These are phyloP conservation scores for Phialemonium atrogriseum DNA, from an alignment of 2,329 filamentous ascomycete species.

Conservation along the genomic window DNA sequence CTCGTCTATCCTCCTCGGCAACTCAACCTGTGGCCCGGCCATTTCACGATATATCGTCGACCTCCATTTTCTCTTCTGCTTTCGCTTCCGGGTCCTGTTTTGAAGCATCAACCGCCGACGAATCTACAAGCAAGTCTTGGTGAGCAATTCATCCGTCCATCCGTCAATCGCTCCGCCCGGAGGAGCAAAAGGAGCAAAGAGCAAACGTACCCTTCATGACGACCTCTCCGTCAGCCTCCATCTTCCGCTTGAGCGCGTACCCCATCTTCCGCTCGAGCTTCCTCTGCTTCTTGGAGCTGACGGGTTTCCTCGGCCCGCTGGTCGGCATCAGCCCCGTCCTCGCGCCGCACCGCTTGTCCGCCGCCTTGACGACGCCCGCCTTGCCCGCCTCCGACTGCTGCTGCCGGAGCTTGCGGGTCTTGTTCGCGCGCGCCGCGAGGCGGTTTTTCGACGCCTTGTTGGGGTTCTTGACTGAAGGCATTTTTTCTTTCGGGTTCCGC, in stretches of 20 bases:
- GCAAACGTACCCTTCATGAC: slow-evolving; percentile 35
- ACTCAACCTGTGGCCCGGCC: too few species aligned
- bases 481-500: slow-evolving; percentile 16
- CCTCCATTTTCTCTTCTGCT: slow-evolving; percentile 3
- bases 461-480: slow-evolving; percentile 51
- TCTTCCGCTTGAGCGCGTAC: slow-evolving; percentile 43
- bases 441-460: slow-evolving; percentile 49
- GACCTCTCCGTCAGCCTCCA: slow-evolving; percentile 39
- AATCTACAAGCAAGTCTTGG: background rate
- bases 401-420: slow-evolving; percentile 32
- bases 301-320: slow-evolving; percentile 40
- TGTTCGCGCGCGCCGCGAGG: slow-evolving; percentile 35
- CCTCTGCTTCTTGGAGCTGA: slow-evolving; percentile 47
- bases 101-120: slow-evolving; percentile 1
- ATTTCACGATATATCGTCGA: slow-evolving; percentile 3
- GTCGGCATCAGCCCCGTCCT: slow-evolving; percentile 44
- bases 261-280: slow-evolving; percentile 48
- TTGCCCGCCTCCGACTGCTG: slow-evolving; percentile 27
- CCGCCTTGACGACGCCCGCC: slow-evolving; percentile 20
- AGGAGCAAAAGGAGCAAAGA: background rate
- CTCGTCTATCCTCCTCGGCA: too few species aligned
- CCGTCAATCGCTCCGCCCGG: background rate
- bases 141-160: background rate
- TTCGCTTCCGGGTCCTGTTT: background rate
- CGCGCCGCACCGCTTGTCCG: slow-evolving; percentile 37